A percentile compares a stretch with the other conserved stretches of the same genome.
Conservation (phyloP, 2,329 filamentous ascomycete genomes). For the Aspergillus sp. region DNA sequence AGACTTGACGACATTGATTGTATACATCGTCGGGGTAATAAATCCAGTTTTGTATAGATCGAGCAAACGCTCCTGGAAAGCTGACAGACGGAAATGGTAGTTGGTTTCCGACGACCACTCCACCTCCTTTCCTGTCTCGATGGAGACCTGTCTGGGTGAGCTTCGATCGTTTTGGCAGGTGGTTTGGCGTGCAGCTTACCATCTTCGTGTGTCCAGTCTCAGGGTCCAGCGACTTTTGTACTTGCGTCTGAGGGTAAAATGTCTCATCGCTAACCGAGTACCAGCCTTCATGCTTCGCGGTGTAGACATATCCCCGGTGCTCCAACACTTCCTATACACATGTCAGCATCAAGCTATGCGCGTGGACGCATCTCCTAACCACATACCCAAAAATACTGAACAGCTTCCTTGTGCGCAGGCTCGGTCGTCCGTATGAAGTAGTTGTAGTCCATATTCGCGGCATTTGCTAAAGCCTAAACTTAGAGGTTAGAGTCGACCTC, state of each 20-base stretch:
- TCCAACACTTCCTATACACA: constrained; percentile 63
- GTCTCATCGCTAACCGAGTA: constrained; percentile 97
- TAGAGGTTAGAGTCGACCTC: not conserved
- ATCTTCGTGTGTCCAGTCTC: constrained; percentile 80
- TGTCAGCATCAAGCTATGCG: not conserved
- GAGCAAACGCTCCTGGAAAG: constrained; percentile 75
- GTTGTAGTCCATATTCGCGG: constrained; percentile 72
- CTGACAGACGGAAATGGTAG: constrained; percentile 90
- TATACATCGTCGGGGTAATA: constrained; percentile 70
- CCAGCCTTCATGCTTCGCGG: constrained; percentile 87
- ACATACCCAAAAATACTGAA: constrained; percentile 80
- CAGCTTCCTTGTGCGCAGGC: constrained; percentile 74
- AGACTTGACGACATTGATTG: constrained; percentile 76
- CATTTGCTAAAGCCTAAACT: constrained; percentile 63
- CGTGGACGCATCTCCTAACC: not conserved
- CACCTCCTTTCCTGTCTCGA: constrained; percentile 87
- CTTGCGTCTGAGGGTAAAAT: constrained; percentile 78
- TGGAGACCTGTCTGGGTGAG: constrained; percentile 56
- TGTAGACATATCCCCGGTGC: constrained; percentile 77
- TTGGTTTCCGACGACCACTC: constrained; percentile 94
- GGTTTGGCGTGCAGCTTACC: constrained; percentile 44
- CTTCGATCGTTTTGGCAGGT: not conserved
- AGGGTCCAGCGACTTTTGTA: constrained; percentile 74
- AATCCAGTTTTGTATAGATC: constrained; percentile 80
- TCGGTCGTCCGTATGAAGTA: constrained; percentile 94